Evolutionary conservation across 257 asterid species (phyloP).

Genomic region (Rhazya stricta): DNA sequence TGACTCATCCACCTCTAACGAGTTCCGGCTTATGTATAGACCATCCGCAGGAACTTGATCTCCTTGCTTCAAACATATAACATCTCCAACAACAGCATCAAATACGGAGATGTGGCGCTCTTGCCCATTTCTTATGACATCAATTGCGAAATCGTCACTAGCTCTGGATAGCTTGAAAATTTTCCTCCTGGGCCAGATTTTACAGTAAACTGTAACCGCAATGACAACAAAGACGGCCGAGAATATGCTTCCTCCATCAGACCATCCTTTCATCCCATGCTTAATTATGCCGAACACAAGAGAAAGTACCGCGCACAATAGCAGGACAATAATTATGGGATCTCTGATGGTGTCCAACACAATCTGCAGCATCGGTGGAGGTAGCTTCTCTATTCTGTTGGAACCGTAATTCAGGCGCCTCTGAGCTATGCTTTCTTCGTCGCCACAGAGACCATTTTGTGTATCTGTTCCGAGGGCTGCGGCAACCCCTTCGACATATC

Average conservation of each 20-base stretch:
- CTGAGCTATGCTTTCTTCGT: conserved; percentile 26
- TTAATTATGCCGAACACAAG: conserved; percentile 43
- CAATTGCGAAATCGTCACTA: conserved; percentile 33
- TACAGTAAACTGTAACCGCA: conserved; percentile 42
- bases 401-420: conserved; percentile 34
- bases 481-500: conserved; percentile 37
- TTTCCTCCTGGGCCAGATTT: conserved; percentile 47
- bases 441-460: conserved; percentile 43
- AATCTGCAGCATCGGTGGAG: conserved; percentile 27
- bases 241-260: conserved; percentile 59
- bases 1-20: conserved; percentile 48
- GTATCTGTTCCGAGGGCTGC: conserved; percentile 26
- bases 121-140: conserved; percentile 43
- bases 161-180: conserved; percentile 44
- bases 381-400: conserved; percentile 40
- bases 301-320: conserved; percentile 43
- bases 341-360: conserved; percentile 41
- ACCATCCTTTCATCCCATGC: conserved; percentile 51
- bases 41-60: conserved; percentile 74
- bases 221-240: conserved; percentile 53
- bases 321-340: conserved; percentile 44
- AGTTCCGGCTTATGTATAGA: conserved; percentile 32
- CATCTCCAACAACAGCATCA: conserved; percentile 51
- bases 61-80: conserved; percentile 38
- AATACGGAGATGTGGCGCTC: conserved; percentile 33